Evolutionary conservation across 2,329 filamentous ascomycete species (phyloP), one percentile per base, ranked within the genome.

Genomic region (Intubia oerlemansii): DNA sequence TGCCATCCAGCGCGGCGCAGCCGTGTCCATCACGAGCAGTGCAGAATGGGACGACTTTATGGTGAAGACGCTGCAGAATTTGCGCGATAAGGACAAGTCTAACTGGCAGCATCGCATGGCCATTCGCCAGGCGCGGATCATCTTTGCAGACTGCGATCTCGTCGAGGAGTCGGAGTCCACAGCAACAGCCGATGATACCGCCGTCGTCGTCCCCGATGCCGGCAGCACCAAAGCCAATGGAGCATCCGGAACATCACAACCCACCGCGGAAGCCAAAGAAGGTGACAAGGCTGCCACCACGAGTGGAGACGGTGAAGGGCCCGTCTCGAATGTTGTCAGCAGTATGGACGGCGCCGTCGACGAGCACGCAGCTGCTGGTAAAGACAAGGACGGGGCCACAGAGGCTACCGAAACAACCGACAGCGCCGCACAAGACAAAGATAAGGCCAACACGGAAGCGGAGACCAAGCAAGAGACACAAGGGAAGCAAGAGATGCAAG

Each of bases 31-130:
- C 7, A 71, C 64, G 53, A 62, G 67, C 27, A 42, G 53, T 2
- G 78, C 79, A 39, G 64, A 67, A 50, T 59, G 65, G 64, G 57
- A 66, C 26, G 51, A 53, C 19, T 66, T 61, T 28, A 49, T 68
- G 5, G 58, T 66, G 22, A 52, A 53, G 27, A 62, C 53, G 25
- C 42, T 70, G 23, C 50, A 50, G 7, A 56, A 56, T 30, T 44
- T 70, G 8, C 57, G 59, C 10, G 65, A 69, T 27, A 81, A 81
- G 35, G 84, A 93, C 50, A 90, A 91, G 54, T 77, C 79, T 1
- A 85, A 88, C 41, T 93, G 84, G 84, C 84, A 93, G 44, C 84
- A 93, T 46, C 75, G 84, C 13, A 82, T 93, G 52, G 79, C 81
- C 30, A 72, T 75, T 43, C 70, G 82, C 15, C 72, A 79, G 41